Percentiles rank a stretch among this genome's conserved stretches.
phyloP scores from a whole-genome alignment of 2,329 filamentous ascomycete genomes.

The Zymoseptoria crescenta region DNA sequence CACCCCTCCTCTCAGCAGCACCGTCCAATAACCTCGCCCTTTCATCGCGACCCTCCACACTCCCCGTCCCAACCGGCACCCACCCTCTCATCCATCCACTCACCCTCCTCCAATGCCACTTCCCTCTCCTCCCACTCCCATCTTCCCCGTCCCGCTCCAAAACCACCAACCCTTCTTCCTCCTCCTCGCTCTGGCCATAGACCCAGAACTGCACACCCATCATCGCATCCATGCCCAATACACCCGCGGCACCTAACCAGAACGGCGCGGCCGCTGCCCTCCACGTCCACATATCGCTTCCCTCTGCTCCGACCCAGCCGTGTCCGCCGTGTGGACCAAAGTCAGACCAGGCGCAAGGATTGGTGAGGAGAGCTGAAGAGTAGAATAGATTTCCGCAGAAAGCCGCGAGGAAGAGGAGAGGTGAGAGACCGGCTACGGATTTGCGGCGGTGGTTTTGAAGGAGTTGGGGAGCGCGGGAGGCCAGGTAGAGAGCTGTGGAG shows the following conservation, averaged over 20 bases:
- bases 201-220: conserved; percentile 56
- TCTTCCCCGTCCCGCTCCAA: conserved; percentile 29
- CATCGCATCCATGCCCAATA: conserved; percentile 53
- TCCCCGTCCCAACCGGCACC: conserved; percentile 43
- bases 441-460: conserved; percentile 57
- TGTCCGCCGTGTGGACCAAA: conserved; percentile 47
- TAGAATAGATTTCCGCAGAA: conserved; percentile 64
- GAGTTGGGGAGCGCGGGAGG: conserved; percentile 55
- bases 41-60: conserved; percentile 1
- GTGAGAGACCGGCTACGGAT: conserved; percentile 56
- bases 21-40: background rate
- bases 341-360: conserved; percentile 55
- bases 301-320: conserved; percentile 51
- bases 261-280: conserved; percentile 53
- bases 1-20: background rate
- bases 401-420: conserved; percentile 56
- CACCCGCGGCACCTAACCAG: conserved; percentile 58
- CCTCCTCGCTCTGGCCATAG: conserved; percentile 45
- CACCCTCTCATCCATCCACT: conserved; percentile 60
- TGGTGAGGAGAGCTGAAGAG: conserved; percentile 53
- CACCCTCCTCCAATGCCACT: conserved; percentile 47
- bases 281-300: conserved; percentile 50
- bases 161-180: conserved; percentile 31
- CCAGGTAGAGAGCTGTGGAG: conserved; percentile 50
- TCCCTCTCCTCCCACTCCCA: conserved; percentile 29